Evolutionary conservation across 169 alveolate genomes (phyloP).

Genomic region (Blepharisma undulans): DNA sequence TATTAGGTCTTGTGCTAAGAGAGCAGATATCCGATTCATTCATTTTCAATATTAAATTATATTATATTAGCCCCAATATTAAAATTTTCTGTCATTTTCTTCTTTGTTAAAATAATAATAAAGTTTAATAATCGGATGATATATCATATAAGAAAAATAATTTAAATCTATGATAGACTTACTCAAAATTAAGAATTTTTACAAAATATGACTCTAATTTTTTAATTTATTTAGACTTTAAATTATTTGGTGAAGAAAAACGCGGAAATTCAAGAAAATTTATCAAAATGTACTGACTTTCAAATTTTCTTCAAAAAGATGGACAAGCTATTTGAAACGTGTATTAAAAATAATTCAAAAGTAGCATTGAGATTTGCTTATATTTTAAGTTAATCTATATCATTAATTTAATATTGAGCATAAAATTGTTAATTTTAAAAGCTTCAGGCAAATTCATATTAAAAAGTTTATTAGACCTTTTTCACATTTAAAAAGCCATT

Average conservation of each 20-base stretch:
- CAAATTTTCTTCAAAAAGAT: background rate
- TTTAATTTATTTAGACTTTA: background rate
- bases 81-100: background rate
- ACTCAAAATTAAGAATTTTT: too few species aligned
- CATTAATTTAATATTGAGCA: background rate
- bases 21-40: background rate
- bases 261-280: background rate
- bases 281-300: background rate
- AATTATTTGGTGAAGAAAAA: background rate
- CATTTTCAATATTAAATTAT: background rate
- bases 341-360: background rate
- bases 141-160: background rate
- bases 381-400: too few species aligned
- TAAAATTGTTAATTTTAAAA: too few species aligned
- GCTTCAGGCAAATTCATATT: background rate
- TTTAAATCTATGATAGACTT: background rate
- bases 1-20: background rate
- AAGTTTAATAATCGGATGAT: too few species aligned
- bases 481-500: too few species aligned
- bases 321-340: background rate
- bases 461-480: background rate
- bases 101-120: too few species aligned
- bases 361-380: background rate
- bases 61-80: background rate
- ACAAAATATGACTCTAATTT: too few species aligned